Conservation (phyloP, 495 filamentous ascomycete genomes). For the Zalerion maritima region DNA sequence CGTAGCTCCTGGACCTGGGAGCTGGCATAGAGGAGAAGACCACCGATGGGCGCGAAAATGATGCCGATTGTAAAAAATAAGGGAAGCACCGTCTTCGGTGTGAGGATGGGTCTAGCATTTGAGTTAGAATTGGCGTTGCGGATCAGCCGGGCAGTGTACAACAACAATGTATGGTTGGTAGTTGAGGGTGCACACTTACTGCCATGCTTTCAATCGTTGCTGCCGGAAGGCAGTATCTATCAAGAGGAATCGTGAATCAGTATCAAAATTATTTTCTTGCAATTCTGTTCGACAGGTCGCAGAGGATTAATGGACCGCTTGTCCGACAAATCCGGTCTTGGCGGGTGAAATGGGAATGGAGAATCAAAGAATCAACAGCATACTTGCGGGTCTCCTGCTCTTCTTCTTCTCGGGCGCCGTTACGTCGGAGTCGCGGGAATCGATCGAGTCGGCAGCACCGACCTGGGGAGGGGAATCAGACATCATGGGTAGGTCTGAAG, state of each 20-base stretch:
- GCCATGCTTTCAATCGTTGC: constrained; percentile 88
- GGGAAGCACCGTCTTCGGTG: constrained; percentile 81
- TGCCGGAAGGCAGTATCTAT: constrained; percentile 84
- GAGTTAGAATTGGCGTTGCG: constrained; percentile 1
- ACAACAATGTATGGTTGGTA: not conserved
- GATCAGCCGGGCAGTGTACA: too few relatives aligned
- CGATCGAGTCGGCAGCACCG: constrained; percentile 24
- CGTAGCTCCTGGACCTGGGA: constrained; percentile 73
- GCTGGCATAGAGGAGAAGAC: constrained; percentile 70
- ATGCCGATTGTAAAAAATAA: constrained; percentile 77
- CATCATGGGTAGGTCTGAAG: too few relatives aligned
- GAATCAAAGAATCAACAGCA: constrained; percentile 19
- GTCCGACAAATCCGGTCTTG: not conserved
- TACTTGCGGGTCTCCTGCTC: constrained; percentile 74
- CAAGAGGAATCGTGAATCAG: constrained; percentile 4
- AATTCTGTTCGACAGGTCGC: constrained; percentile 1
- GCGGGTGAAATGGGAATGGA: not conserved
- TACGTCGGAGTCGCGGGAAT: constrained; percentile 22
- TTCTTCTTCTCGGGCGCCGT: constrained; percentile 53
- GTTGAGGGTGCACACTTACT: constrained; percentile 38
- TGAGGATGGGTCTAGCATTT: constrained; percentile 62
- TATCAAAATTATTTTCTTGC: constrained; percentile 2
- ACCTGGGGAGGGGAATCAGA: constrained; percentile 13
- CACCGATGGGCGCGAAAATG: constrained; percentile 79
- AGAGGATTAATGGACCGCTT: constrained; percentile 3